phyloP scores from a whole-genome alignment of 306 rosid species.

The Castanea mollissima region DNA sequence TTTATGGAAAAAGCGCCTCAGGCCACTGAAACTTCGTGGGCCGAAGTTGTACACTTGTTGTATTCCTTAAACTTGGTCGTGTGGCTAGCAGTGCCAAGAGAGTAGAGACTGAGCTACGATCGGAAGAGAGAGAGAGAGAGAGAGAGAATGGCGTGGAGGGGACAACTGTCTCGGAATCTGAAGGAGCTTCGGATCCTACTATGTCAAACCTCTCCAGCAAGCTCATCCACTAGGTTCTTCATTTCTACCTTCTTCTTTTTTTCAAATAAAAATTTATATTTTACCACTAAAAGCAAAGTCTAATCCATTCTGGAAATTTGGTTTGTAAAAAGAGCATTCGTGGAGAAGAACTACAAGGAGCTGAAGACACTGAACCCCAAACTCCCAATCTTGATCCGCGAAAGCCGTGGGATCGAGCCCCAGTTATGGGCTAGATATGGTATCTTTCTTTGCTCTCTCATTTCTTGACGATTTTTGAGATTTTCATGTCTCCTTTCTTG shows the following conservation, averaged over 20 bases:
- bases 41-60: too few relatives aligned
- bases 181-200: conserved; percentile 88
- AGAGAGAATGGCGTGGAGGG: conserved; percentile 85
- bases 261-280: neutral
- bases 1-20: too few relatives aligned
- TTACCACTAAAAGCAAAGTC: too few relatives aligned
- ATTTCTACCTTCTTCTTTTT: neutral
- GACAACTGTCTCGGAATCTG: conserved; percentile 60
- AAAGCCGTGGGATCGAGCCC: conserved; percentile 78
- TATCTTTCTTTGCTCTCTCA: conserved; percentile 23
- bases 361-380: conserved; percentile 82
- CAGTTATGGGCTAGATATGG: conserved; percentile 99
- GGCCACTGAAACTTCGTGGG: too few relatives aligned
- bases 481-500: neutral
- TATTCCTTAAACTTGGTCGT: too few relatives aligned
- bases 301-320: neutral
- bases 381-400: conserved; percentile 90
- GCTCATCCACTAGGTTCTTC: conserved; percentile 76
- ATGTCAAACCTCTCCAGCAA: conserved; percentile 91
- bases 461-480: neutral
- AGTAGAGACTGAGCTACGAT: neutral
- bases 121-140: neutral
- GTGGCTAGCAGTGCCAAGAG: too few relatives aligned
- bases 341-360: conserved; percentile 82
- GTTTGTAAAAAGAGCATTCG: conserved; percentile 56